Evolutionary conservation across 2,329 filamentous ascomycete genomes (phyloP), one percentile per base, ranked within the genome.

Genomic region (Pseudohalonectria lignicola): DNA sequence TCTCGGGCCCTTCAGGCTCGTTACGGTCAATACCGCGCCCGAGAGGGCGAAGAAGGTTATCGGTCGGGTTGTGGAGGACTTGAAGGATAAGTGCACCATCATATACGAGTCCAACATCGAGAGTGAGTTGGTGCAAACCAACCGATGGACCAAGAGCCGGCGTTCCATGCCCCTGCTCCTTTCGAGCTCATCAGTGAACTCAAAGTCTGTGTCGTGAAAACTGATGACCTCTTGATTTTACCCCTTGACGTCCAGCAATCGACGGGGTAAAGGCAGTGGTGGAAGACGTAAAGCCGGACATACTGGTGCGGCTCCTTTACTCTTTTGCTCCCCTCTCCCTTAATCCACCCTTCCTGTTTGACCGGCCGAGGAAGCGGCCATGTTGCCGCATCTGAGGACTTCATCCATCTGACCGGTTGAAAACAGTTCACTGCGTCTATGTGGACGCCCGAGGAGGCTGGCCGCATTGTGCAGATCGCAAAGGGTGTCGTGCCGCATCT

Each of bases 1-100:
- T n/a, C n/a, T n/a, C n/a, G 74, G 74, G 15, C 75, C 75, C 3
- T 82, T 68, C 58, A 71, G 64, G 47, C 67, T 83, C 11, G 69
- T 82, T 21, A 83, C 76, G 2, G 76, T 83, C 46, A 83, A 82
- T 59, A 81, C 71, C 2, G 75, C 71, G 2, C 78, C 79, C 1
- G 77, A 80, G 44, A 65, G 78, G 40, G 79, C 79, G 25, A 73
- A 75, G 57, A 58, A 63, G 7, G 56, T 84, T 25, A 71, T 81
- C 48, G 77, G 78, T 10, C 66, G 73, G 1, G 56, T 84, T 28
- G 64, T 71, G 10, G 73, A 79, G 40, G 68, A 66, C 11, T 56
- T 84, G 23, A 77, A 76, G 52, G 76, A 79, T 39, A 60, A 59
- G 29, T 83, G 82, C 54, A 73, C 65, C 2, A 81, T 84, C 45